Base-by-base conservation (phyloP, 768 basidiomycete species). In the Pleurotus djamor region DNA sequence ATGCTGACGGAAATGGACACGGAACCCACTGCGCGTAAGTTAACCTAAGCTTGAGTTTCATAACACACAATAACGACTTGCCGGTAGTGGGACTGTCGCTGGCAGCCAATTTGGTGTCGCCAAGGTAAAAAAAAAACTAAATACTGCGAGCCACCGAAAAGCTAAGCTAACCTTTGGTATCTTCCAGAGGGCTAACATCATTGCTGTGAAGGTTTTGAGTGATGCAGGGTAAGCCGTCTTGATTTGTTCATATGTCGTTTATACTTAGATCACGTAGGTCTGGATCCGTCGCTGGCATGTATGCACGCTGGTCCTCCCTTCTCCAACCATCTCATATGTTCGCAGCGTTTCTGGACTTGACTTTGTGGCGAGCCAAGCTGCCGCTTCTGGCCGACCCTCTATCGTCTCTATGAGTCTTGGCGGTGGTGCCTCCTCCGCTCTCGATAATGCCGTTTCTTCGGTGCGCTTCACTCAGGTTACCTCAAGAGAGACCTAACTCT, bases 161-260 rank as follows among this genome's bases (percentile, higher is more conserved):
- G n/a, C 33, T 36, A 16, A 45, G 14, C 13, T 43, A n/a, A 28
- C 37, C 34, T 5, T 52, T 32, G 69, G 69, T 44, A 60, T 69
- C 43, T 68, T 69, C 0, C 70, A 75, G 64, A 58, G 50, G 13
- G 76, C 72, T 1, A 68, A 60, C 44, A 54, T 79, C 55, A 70
- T 78, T 58, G 75, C 77, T 2, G 76, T 80, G 57, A 80, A 79
- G 61, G 78, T 79, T 16, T 68, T 79, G 57, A 67, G 66, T 49
- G 74, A 76, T 56, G 48, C 50, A 28, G 76, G 75, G 69, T 74
- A 43, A 1, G 65, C 59, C 34, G 16, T 36, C 48, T 16, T 28
- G 21, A 43, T 34, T 44, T 21, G n/a, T 55, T 45, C 17, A 28
- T 21, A 16, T 38, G 9, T 12, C 16, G 36, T 5, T 6, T 60